These are phyloP conservation scores for Hymenotorrendiella dingleyae DNA, from an alignment of 2,329 filamentous ascomycete genomes.

Conservation along the genomic window DNA sequence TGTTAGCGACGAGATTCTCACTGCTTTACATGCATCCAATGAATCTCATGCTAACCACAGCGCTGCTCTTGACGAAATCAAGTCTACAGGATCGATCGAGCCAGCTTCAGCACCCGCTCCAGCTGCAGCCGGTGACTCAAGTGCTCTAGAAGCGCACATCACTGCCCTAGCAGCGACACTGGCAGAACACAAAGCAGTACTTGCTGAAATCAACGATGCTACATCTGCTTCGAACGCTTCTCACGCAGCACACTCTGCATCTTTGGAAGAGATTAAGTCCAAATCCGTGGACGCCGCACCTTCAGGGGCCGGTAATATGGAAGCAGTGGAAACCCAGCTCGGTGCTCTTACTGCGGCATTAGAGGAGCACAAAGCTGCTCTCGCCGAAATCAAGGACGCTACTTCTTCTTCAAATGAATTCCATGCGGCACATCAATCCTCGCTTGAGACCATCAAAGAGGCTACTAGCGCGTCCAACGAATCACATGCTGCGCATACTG, in stretches of 20 bases:
- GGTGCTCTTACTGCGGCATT: conserved; percentile 2
- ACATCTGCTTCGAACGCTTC: conserved; percentile 9
- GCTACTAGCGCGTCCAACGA: conserved; percentile 10
- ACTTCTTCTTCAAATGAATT: conserved; percentile 9
- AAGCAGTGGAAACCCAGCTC: conserved; percentile 4
- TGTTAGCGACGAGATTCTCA: conserved; percentile 29
- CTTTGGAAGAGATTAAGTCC: conserved; percentile 17
- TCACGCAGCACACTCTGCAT: conserved; percentile 10
- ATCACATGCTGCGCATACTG: conserved; percentile 10
- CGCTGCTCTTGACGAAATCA: conserved; percentile 17
- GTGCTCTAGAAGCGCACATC: conserved; percentile 13
- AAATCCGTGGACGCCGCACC: conserved; percentile 6
- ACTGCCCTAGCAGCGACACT: conserved; percentile 11
- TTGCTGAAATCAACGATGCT: conserved; percentile 11
- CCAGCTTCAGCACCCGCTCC: conserved; percentile 1
- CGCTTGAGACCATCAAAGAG: conserved; percentile 18
- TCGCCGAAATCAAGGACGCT: conserved; percentile 11
- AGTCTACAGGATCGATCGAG: conserved; percentile 12
- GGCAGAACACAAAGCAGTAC: conserved; percentile 15
- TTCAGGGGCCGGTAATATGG: background rate
- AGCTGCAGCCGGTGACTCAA: background rate
- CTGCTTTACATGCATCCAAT: conserved; percentile 23
- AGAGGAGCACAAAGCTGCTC: conserved; percentile 4
- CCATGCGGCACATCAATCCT: conserved; percentile 10
- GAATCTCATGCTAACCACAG: conserved; percentile 19